These are phyloP conservation scores for Scutellaria barbata DNA, from an alignment of 257 asterid species.

Conservation along the genomic window DNA sequence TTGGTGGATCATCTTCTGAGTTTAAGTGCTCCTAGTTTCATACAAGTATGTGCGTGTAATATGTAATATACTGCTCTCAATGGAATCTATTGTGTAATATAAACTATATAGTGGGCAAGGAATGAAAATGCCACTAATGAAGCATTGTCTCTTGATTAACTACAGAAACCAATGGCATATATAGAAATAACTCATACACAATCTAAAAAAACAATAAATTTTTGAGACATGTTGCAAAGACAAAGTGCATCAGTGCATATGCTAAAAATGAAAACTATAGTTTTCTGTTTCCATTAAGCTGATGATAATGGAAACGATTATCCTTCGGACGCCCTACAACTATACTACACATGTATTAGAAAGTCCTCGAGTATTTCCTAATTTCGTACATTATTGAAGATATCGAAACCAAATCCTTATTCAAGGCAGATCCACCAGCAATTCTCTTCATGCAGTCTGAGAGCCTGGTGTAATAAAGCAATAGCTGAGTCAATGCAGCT, in stretches of 20 bases:
- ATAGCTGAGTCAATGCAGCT: conserved; percentile 92
- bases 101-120: too few species aligned
- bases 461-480: conserved; percentile 92
- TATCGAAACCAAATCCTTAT: conserved; percentile 95
- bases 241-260: background rate
- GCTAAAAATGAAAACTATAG: background rate
- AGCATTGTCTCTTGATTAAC: too few species aligned
- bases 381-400: conserved; percentile 93
- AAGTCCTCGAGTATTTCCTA: conserved; percentile 88
- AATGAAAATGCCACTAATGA: too few species aligned
- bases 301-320: background rate
- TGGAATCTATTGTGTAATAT: too few species aligned
- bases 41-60: too few species aligned
- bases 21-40: too few species aligned
- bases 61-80: too few species aligned
- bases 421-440: conserved; percentile 75
- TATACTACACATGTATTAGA: conserved; percentile 30
- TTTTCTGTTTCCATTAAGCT: too few species aligned
- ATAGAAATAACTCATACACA: too few species aligned
- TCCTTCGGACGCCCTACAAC: background rate
- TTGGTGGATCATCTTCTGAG: too few species aligned
- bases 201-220: background rate
- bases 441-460: conserved; percentile 87
- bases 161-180: too few species aligned
- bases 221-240: too few species aligned